Evolutionary conservation across 208 protist genomes (phyloP).

Genomic region (Angomonas deanei): DNA sequence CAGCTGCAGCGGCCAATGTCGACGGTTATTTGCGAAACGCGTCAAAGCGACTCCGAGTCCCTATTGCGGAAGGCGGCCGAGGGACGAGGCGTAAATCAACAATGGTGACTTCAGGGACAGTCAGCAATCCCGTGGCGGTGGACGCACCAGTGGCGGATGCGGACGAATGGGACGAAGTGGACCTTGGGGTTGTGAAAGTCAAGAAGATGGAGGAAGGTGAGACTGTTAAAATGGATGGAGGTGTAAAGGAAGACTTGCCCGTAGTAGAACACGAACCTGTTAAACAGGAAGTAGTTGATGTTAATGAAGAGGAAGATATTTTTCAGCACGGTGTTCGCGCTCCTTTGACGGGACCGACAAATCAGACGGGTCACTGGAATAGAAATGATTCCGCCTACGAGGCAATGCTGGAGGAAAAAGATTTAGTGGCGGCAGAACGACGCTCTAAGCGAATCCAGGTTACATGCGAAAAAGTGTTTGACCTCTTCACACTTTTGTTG

Average conservation of each 20-base stretch:
- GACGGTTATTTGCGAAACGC: conserved; percentile 85
- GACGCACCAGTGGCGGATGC: conserved; percentile 7
- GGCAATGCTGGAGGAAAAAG: conserved; percentile 64
- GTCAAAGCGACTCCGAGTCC: conserved; percentile 62
- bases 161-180: conserved; percentile 87
- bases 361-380: conserved; percentile 25
- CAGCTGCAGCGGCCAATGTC: conserved; percentile 59
- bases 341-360: conserved; percentile 48
- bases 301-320: not conserved
- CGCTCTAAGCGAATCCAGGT: conserved; percentile 72
- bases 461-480: conserved; percentile 32
- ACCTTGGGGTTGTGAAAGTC: conserved; percentile 40
- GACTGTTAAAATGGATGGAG: not conserved
- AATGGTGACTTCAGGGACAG: conserved; percentile 71
- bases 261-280: not conserved
- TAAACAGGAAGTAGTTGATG: not conserved
- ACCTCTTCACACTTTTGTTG: conserved; percentile 37
- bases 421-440: conserved; percentile 64
- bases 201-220: conserved; percentile 10
- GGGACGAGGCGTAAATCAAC: conserved; percentile 75
- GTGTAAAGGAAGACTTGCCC: conserved; percentile 3
- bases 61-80: conserved; percentile 61
- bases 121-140: conserved; percentile 1
- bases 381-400: conserved; percentile 52
- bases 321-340: conserved; percentile 43